Evolutionary conservation across 2,329 filamentous ascomycete species (phyloP).

Genomic region (Colletotrichum incanum): DNA sequence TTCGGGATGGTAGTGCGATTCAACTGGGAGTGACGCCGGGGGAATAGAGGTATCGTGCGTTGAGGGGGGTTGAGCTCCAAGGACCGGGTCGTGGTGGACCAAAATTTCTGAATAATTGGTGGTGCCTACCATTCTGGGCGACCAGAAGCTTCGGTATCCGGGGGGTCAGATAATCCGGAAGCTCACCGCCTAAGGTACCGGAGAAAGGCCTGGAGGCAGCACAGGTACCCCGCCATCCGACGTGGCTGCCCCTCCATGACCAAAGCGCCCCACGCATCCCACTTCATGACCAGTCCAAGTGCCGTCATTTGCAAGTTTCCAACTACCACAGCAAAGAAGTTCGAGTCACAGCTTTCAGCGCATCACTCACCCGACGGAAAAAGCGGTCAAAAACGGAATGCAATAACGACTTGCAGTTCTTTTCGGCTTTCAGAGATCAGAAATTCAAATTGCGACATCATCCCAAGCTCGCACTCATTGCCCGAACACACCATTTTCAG

Average conservation of each 20-base stretch:
- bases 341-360: constrained; percentile 16
- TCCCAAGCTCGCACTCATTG: neutral
- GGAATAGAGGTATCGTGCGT: constrained; percentile 39
- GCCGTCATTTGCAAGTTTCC: constrained; percentile 36
- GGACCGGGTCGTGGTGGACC: constrained; percentile 42
- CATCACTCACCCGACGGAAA: constrained; percentile 1
- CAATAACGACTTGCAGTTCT: constrained; percentile 5
- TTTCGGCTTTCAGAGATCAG: neutral
- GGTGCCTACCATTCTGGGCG: constrained; percentile 43
- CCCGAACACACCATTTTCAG: neutral
- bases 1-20: constrained; percentile 34
- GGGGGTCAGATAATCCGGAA: constrained; percentile 39
- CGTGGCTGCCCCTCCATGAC: constrained; percentile 42
- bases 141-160: constrained; percentile 43
- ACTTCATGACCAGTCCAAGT: constrained; percentile 39
- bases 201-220: constrained; percentile 28
- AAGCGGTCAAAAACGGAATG: constrained; percentile 17
- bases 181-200: constrained; percentile 39
- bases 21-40: constrained; percentile 31
- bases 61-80: constrained; percentile 44
- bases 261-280: constrained; percentile 33
- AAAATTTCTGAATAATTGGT: constrained; percentile 47
- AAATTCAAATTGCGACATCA: neutral
- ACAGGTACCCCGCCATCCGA: constrained; percentile 40
- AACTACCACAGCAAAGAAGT: constrained; percentile 1